Percentiles rank a stretch among this genome's conserved stretches.
These are phyloP conservation scores for Geranomyces variabilis DNA, from an alignment of 192 early-diverging fungal species.

Conservation along the genomic window DNA sequence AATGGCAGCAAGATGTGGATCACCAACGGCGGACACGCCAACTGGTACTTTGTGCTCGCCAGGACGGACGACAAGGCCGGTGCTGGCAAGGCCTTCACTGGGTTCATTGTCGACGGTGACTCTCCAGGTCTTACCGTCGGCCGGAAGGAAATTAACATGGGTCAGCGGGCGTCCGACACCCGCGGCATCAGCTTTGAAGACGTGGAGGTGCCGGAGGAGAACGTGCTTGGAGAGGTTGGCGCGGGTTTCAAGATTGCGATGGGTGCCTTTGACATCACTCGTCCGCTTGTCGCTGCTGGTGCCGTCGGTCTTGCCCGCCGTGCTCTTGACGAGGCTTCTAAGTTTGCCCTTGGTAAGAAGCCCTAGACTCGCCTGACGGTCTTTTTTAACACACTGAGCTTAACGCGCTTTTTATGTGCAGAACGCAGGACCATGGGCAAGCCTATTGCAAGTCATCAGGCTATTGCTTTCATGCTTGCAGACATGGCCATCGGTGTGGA, in stretches of 20 bases:
- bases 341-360: conserved; percentile 68
- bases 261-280: conserved; percentile 94
- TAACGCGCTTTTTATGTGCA: conserved; percentile 8
- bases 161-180: conserved; percentile 91
- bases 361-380: neutral
- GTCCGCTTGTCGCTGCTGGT: conserved; percentile 85
- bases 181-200: conserved; percentile 88
- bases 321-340: conserved; percentile 89
- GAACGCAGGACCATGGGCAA: conserved; percentile 98
- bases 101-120: conserved; percentile 92
- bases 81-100: conserved; percentile 87
- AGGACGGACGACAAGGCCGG: conserved; percentile 78
- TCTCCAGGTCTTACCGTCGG: conserved; percentile 87
- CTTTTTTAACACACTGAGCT: neutral
- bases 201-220: conserved; percentile 79
- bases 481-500: conserved; percentile 97
- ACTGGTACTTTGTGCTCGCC: conserved; percentile 97
- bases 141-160: conserved; percentile 97
- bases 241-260: conserved; percentile 97
- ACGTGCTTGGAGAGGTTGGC: conserved; percentile 81
- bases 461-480: conserved; percentile 91
- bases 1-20: conserved; percentile 98
- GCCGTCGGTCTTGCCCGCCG: conserved; percentile 90
- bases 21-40: conserved; percentile 94
- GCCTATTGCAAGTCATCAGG: conserved; percentile 84